A percentile compares a stretch with the other conserved stretches of the same genome.
These are phyloP conservation scores for Staphylotrichum longicolle DNA, from an alignment of 495 filamentous ascomycete species.

Conservation along the genomic window DNA sequence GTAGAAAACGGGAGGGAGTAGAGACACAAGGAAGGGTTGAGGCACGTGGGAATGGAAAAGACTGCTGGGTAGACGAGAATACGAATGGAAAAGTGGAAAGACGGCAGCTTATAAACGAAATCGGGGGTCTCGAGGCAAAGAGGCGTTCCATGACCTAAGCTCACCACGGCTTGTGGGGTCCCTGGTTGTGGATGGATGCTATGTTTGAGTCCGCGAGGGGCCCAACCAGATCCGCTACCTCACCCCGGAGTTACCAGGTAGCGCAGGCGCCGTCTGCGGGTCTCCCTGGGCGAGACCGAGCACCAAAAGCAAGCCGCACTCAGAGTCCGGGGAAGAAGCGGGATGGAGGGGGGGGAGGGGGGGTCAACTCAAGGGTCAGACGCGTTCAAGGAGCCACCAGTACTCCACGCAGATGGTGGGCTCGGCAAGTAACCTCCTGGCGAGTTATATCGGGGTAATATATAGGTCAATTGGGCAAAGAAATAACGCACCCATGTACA, in stretches of 20 bases:
- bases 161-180: constrained; percentile 27
- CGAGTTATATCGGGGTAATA: constrained; percentile 39
- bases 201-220: constrained; percentile 5
- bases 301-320: not conserved
- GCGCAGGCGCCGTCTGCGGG: not conserved
- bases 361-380: not conserved
- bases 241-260: not conserved
- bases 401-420: constrained; percentile 17
- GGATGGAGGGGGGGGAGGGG: constrained; percentile 2
- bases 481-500: constrained; percentile 37
- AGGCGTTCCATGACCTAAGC: constrained; percentile 41
- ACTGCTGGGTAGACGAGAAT: constrained; percentile 18
- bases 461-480: constrained; percentile 34
- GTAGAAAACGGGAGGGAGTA: not conserved
- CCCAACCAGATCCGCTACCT: constrained; percentile 3
- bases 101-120: constrained; percentile 33
- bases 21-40: constrained; percentile 2
- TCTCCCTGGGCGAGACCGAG: constrained; percentile 8
- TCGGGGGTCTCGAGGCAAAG: constrained; percentile 14
- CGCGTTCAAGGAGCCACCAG: constrained; percentile 6
- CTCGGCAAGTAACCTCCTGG: constrained; percentile 25
- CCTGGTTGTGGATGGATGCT: constrained; percentile 1
- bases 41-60: constrained; percentile 14
- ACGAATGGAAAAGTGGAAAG: constrained; percentile 23
- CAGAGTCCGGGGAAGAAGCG: constrained; percentile 9